Base-by-base conservation (phyloP, 2,329 filamentous ascomycete species). In the Harringtonia aguacate region DNA sequence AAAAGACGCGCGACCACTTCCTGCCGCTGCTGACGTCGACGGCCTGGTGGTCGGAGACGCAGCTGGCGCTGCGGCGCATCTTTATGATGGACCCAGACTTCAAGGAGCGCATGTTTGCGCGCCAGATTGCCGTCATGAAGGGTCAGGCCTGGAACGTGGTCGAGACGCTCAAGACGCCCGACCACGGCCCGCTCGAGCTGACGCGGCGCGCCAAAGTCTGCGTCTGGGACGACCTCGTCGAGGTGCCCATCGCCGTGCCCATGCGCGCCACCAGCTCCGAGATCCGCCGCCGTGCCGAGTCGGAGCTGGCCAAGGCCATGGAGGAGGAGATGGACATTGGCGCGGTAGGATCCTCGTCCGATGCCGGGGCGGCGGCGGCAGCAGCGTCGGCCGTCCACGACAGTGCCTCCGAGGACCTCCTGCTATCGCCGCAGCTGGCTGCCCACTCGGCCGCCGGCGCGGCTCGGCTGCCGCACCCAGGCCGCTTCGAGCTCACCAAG, bases 91-190 rank as follows among this genome's bases (percentile, higher is more conserved):
- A 98, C 61, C 80, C 83, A 3, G 92, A 98, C 63, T 98, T 98
- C 62, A 87, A 97, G 60, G 92, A 98, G 66, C 84, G 86, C 63
- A 98, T 98, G 92, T 98, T 95, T 65, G 87, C 87, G n/a, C 81
- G 86, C 52, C 92, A 98, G 58, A 94, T 98, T 49, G 90, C 92
- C 1, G 92, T 98, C 47, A 95, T 98, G 87, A 98, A 98, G 64
- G 92, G 92, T 12, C 92, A 98, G 60, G 92, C 92, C 1, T 98
- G 92, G 88, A 98, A 98, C 59, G 92, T 98, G 0, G 92, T 98
- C 5, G 92, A 98, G 66, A 95, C 92, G 1, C 73, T 98, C 48
- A 98, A 98, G 61, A 85, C 85, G 17, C 72, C 79, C 1, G 92
- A 97, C 57, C 90, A 97, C 58, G 92, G 92, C 0, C 92, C 92